phyloP scores from a whole-genome alignment of 1,139 yeast genomes.

The Lodderomyces margitis region DNA sequence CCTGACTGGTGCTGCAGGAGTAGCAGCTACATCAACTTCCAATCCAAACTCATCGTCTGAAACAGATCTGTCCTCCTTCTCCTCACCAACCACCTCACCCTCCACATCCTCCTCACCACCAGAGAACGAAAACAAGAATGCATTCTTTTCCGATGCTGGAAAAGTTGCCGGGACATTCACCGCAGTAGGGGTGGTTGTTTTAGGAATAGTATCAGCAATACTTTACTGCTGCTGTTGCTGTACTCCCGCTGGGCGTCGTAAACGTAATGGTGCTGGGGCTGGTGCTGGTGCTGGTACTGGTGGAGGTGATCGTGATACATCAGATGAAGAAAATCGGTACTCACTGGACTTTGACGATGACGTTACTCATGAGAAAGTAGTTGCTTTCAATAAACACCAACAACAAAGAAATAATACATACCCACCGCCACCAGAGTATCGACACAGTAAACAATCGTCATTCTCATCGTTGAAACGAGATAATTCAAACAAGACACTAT shows the following conservation, averaged over 20 bases:
- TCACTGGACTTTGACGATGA: constrained; percentile 23
- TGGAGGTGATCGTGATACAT: constrained; percentile 16
- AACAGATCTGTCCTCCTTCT: background rate
- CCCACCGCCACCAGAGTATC: background rate
- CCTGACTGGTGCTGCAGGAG: background rate
- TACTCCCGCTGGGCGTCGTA: constrained; percentile 9
- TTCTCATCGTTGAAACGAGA: constrained; percentile 29
- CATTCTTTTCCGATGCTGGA: constrained; percentile 56
- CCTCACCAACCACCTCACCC: background rate
- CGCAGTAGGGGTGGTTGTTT: constrained; percentile 58
- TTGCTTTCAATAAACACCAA: constrained; percentile 13
- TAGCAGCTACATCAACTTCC: background rate
- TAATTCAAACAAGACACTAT: constrained; percentile 34
- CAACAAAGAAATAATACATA: background rate
- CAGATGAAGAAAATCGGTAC: constrained; percentile 42
- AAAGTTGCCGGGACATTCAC: constrained; percentile 75
- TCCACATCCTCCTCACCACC: background rate
- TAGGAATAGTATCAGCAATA: constrained; percentile 35
- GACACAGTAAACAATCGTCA: constrained; percentile 13
- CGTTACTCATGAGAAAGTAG: constrained; percentile 21
- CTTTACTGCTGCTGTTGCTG: constrained; percentile 40
- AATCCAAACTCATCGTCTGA: background rate
- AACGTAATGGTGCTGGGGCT: too few species aligned
- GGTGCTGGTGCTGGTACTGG: background rate
- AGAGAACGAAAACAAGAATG: constrained; percentile 12